Base-by-base conservation (phyloP, 306 rosid genomes). In the Corylus americana region DNA sequence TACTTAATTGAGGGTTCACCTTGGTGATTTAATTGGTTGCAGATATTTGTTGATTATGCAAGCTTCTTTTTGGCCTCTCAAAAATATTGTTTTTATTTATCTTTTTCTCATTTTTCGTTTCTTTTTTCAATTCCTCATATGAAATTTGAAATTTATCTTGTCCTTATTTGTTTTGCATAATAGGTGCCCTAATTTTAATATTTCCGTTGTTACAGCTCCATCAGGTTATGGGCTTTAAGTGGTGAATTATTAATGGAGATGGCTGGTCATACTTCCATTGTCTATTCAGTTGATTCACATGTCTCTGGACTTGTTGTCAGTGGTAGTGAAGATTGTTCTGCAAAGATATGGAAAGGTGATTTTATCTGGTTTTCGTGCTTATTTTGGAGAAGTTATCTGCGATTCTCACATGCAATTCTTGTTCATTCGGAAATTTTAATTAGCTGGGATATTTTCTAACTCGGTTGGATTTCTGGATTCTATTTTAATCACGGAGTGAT, bases 341-440 rank as follows among this genome's bases (percentile, higher is more conserved):
- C 93, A 54, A 95, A 95, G 89, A 87, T 95, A 84, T 95, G 98
- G 98, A 95, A 92, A 92, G 98, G 98, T 90, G 69, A 78, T 49
- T 62, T 44, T 74, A 48, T 77, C 8, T 78, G 73, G 79, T 63
- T 78, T 83, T 66, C 48, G 31, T 73, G 75, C 53, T 77, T 82
- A 20, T 55, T 72, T 22, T 4, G 27, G 53, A 45, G 73, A 78
- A 74, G 44, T 68, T 51, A 47, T 75, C 25, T 13, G 55, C 53
- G 79, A 75, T 63, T 64, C 27, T 16, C 70, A 12, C 49, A 12
- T 27, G n/a, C 20, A 5, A 18, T 64, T 57, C 51, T 22, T 54
- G 22, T 11, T 72, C 25, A 18, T 12, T 31, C 78, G 22, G 6
- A 47, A 12, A 22, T 29, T 14, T 27, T 57, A 80, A 37, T 54